Evolutionary conservation across 192 early-diverging fungal genomes (phyloP), one percentile per base, ranked within the genome.

Genomic region (Rhizophagus prolifer): DNA sequence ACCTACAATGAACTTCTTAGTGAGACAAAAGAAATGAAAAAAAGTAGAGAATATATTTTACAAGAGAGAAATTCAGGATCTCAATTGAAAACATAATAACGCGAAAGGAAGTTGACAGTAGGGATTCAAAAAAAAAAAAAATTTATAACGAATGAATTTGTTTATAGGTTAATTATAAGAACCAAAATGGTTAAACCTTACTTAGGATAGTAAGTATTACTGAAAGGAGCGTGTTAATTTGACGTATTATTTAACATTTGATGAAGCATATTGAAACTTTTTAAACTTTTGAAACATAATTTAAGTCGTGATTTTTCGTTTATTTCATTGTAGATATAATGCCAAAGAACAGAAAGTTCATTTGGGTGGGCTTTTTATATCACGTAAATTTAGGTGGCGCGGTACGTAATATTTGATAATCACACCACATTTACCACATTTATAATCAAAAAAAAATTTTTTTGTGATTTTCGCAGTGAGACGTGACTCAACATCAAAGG

Each of bases 341-440:
- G 10, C 19, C 61, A 28, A 54, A 54, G 8, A 63, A 34, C 12
- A 34, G 16, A 36, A 66, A 66, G 36, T 34, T n/a, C 30, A 31
- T 13, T 66, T 36, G 19, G 8, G 19, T 9, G 19, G 64, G 64
- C 34, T 1, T 66, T 67, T 67, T 67, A 36, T 67, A 41, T 66
- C 31, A 66, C 64, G 31, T 66, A 66, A 36, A 31, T 21, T 34
- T 38, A 0, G 23, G 64, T 66, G 64, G 64, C 64, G 64, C 64
- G 64, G 34, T 54, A 19, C 19, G 19, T 54, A 19, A 16, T 54
- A 54, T 54, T 14, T 66, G 64, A 5, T 28, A 34, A 66, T 28
- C 30, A 66, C 64, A 66, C 64, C 64, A 34, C 64, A 66, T 66
- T 66, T 66, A 38, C 64, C 64, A 34, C 64, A 66, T 66, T 66